Evolutionary conservation across 306 rosid species (phyloP).

Genomic region (Psophocarpus tetragonolobus): DNA sequence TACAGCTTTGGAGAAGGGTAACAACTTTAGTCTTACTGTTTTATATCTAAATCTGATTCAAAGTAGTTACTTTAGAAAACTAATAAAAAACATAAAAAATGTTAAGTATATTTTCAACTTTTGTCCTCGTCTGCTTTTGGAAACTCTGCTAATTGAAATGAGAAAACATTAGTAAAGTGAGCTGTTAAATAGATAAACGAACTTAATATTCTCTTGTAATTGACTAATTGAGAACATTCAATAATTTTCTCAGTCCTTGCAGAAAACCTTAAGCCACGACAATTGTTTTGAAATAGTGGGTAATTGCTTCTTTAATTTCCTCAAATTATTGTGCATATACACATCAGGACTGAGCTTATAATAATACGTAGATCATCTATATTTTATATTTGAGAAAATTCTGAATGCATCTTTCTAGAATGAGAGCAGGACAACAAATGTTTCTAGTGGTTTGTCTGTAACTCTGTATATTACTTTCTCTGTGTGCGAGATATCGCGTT

Average conservation of each 20-base stretch:
- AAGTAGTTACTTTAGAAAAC: neutral
- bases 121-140: neutral
- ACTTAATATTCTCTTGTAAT: neutral
- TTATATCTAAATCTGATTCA: neutral
- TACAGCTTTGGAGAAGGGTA: slow-evolving; percentile 87
- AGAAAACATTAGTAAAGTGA: neutral
- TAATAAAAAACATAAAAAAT: neutral
- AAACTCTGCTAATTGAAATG: neutral
- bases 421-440: slow-evolving; percentile 6
- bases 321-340: neutral
- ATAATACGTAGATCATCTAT: neutral
- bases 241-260: neutral
- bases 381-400: neutral
- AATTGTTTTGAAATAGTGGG: neutral
- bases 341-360: neutral
- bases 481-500: neutral
- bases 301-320: slow-evolving; percentile 1
- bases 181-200: neutral
- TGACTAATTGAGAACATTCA: neutral
- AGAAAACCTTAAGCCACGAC: neutral
- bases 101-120: neutral
- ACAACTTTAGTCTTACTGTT: slow-evolving; percentile 9
- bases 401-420: neutral
- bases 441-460: slow-evolving; percentile 27
- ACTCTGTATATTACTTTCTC: neutral